Conservation (phyloP, 2,329 filamentous ascomycete genomes). For the Microsporum canis region DNA sequence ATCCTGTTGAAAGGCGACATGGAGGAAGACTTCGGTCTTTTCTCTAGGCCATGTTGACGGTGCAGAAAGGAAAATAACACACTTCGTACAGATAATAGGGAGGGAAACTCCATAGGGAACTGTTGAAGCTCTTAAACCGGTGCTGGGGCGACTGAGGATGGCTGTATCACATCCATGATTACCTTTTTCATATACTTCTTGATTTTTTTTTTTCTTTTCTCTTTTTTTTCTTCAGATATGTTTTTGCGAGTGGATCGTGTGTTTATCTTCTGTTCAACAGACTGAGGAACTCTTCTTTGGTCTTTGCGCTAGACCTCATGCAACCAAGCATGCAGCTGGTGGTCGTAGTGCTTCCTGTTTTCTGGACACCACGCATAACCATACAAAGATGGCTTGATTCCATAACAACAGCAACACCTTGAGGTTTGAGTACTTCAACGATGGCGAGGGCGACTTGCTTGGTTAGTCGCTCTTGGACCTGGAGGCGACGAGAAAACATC, state of each 20-base stretch:
- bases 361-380: constrained; percentile 97
- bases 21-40: neutral
- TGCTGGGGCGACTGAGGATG: neutral
- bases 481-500: constrained; percentile 86
- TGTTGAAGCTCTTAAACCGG: neutral
- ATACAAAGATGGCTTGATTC: constrained; percentile 95
- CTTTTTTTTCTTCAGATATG: neutral
- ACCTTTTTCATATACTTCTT: neutral
- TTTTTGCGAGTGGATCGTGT: neutral
- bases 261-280: constrained; percentile 50
- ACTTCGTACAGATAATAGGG: neutral
- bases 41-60: neutral
- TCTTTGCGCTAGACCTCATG: constrained; percentile 86
- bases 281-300: constrained; percentile 87
- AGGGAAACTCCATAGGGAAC: neutral
- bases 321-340: constrained; percentile 97
- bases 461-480: constrained; percentile 92
- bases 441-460: constrained; percentile 93
- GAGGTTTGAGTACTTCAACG: constrained; percentile 82
- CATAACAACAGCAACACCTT: constrained; percentile 94
- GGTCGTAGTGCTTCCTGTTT: constrained; percentile 74
- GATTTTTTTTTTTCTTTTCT: neutral
- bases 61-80: neutral
- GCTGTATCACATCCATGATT: constrained; percentile 2
- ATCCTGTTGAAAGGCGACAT: constrained; percentile 13